Percentiles rank a stretch among this genome's conserved stretches.
Evolutionary conservation across 2,329 filamentous ascomycete genomes (phyloP).

Genomic region (Exserohilum turcica): DNA sequence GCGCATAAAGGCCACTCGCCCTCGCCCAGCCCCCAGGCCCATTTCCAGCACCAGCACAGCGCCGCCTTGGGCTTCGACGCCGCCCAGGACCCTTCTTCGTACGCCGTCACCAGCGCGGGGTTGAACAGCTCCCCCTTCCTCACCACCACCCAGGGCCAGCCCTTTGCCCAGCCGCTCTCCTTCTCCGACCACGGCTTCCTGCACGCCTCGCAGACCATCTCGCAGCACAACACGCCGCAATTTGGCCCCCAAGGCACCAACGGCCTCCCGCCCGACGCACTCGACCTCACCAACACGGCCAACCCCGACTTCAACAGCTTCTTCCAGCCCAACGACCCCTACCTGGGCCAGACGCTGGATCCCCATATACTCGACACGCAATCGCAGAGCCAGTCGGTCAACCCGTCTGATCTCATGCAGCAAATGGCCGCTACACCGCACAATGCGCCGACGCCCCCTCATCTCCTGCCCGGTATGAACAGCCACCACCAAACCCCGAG

Average conservation of each 20-base stretch:
- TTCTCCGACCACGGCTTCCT: slow-evolving; percentile 52
- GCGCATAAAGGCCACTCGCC: slow-evolving; percentile 71
- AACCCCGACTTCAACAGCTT: slow-evolving; percentile 52
- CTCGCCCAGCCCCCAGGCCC: slow-evolving; percentile 65
- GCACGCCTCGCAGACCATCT: slow-evolving; percentile 45
- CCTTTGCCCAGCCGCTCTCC: slow-evolving; percentile 49
- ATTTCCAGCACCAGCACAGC: slow-evolving; percentile 59
- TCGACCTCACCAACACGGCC: slow-evolving; percentile 39
- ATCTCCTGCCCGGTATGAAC: slow-evolving; percentile 59
- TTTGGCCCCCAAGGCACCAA: slow-evolving; percentile 48
- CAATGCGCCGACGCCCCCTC: slow-evolving; percentile 60
- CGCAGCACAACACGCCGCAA: slow-evolving; percentile 62
- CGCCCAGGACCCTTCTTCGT: slow-evolving; percentile 52
- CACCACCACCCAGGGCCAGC: slow-evolving; percentile 54
- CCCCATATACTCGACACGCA: slow-evolving; percentile 50
- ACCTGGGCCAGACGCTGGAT: slow-evolving; percentile 56
- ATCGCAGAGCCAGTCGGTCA: slow-evolving; percentile 51
- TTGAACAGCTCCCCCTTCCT: slow-evolving; percentile 48
- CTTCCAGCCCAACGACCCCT: slow-evolving; percentile 64
- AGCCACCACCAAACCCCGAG: slow-evolving; percentile 59
- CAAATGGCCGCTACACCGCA: slow-evolving; percentile 59
- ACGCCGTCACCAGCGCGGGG: slow-evolving; percentile 42
- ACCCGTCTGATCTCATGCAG: slow-evolving; percentile 54
- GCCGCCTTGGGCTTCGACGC: slow-evolving; percentile 53
- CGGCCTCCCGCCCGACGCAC: slow-evolving; percentile 44